phyloP scores from a whole-genome alignment of 805 yeast species.

The Candida mattraensis region DNA sequence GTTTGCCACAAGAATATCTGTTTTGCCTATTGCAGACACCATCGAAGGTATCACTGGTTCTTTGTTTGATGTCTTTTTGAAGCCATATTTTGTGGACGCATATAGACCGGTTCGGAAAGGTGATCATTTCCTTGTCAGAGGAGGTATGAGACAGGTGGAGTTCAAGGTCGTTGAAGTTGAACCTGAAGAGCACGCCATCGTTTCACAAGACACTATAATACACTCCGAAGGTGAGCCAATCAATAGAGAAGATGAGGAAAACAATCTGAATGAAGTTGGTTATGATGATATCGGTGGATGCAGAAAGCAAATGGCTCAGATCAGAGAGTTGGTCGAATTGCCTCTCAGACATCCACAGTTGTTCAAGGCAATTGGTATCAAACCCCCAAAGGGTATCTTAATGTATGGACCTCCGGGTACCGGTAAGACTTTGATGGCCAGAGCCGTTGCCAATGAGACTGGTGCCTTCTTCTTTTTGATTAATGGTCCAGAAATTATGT shows the following conservation, averaged over 20 bases:
- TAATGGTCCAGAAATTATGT: constrained; percentile 99
- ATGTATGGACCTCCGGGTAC: constrained; percentile 99
- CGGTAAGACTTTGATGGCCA: constrained; percentile 98
- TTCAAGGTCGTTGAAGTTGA: constrained; percentile 98
- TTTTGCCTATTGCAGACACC: constrained; percentile 95
- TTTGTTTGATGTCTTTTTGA: constrained; percentile 89
- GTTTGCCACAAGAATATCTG: constrained; percentile 92
- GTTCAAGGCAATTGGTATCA: constrained; percentile 96
- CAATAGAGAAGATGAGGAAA: constrained; percentile 97
- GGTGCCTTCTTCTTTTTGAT: constrained; percentile 98
- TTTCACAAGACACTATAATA: constrained; percentile 96
- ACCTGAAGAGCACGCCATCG: constrained; percentile 96
- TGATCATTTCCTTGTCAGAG: constrained; percentile 93
- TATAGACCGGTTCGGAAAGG: constrained; percentile 98
- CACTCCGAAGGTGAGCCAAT: constrained; percentile 99
- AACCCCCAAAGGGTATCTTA: constrained; percentile 97
- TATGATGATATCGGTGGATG: constrained; percentile 99
- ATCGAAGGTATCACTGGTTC: constrained; percentile 98
- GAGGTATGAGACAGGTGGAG: constrained; percentile 99
- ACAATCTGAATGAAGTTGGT: constrained; percentile 94
- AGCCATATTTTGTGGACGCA: constrained; percentile 98
- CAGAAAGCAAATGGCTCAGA: constrained; percentile 99
- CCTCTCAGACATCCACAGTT: constrained; percentile 98
- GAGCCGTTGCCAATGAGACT: constrained; percentile 99
- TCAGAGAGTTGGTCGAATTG: constrained; percentile 96